These are phyloP conservation scores for Russula sp. DNA, from an alignment of 768 basidiomycete species.

Conservation along the genomic window DNA sequence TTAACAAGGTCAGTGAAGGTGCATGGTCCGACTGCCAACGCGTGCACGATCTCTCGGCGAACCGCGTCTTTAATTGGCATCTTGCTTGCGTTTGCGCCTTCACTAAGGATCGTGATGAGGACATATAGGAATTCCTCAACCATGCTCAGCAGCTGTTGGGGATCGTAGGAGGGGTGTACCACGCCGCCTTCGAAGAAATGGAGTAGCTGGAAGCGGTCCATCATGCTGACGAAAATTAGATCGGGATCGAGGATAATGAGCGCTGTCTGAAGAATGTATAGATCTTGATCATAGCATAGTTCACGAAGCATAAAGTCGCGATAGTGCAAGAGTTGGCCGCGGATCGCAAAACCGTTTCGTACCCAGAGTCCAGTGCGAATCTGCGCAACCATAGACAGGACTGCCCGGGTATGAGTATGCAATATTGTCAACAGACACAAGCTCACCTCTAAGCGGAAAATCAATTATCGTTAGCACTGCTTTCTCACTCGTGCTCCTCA, in stretches of 20 bases:
- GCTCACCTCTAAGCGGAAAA: slow-evolving; percentile 82
- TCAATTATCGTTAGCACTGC: slow-evolving; percentile 77
- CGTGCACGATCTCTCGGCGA: slow-evolving; percentile 84
- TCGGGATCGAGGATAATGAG: slow-evolving; percentile 77
- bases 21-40: slow-evolving; percentile 82
- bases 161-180: slow-evolving; percentile 62
- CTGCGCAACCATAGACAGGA: slow-evolving; percentile 88
- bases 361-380: slow-evolving; percentile 96
- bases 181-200: slow-evolving; percentile 72
- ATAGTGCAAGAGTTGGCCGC: slow-evolving; percentile 93
- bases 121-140: slow-evolving; percentile 90
- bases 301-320: slow-evolving; percentile 95
- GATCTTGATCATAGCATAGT: slow-evolving; percentile 93
- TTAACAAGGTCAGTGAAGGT: slow-evolving; percentile 90
- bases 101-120: slow-evolving; percentile 81
- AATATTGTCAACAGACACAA: neutral
- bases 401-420: slow-evolving; percentile 40
- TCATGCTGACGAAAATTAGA: slow-evolving; percentile 75
- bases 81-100: slow-evolving; percentile 69
- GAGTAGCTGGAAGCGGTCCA: slow-evolving; percentile 84
- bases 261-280: slow-evolving; percentile 85
- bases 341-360: slow-evolving; percentile 92
- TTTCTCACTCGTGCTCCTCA: slow-evolving; percentile 60
- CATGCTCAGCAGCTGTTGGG: slow-evolving; percentile 72
- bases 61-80: slow-evolving; percentile 64